A percentile compares a stretch with the other conserved stretches of the same genome.
Conservation (phyloP, 202 grass and related monocot genomes). For the Panicum hallii region DNA sequence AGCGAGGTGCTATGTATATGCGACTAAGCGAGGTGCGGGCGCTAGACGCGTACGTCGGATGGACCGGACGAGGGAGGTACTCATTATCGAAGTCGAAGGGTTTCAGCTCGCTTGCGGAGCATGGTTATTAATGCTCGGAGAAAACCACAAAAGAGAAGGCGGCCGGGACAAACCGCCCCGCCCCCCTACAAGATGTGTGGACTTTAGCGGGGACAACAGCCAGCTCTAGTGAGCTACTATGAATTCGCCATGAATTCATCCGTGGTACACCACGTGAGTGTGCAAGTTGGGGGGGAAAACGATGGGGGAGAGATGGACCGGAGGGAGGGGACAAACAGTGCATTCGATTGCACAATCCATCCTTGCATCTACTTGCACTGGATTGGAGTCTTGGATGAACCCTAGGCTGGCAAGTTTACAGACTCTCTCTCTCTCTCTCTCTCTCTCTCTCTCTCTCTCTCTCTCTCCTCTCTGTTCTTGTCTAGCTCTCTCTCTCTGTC, state of each 20-base stretch:
- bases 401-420: background rate
- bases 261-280: background rate
- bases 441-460: conserved; percentile 7
- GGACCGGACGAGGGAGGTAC: no score
- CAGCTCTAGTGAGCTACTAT: background rate
- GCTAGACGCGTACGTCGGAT: no score
- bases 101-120: background rate
- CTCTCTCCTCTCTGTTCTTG: background rate
- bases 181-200: background rate
- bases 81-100: no score
- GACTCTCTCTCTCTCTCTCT: background rate
- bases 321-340: conserved; percentile 11
- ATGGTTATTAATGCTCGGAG: background rate
- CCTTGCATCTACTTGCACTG: conserved; percentile 12
- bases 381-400: background rate
- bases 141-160: background rate
- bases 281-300: conserved; percentile 39
- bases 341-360: conserved; percentile 5
- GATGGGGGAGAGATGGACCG: background rate
- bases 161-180: background rate
- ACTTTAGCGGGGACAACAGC: background rate
- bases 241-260: conserved; percentile 16
- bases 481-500: background rate
- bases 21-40: no score
- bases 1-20: background rate